A percentile compares a stretch with the other conserved stretches of the same genome.
phyloP scores from a whole-genome alignment of 805 yeast species.

The Blastobotrys attinorum region DNA sequence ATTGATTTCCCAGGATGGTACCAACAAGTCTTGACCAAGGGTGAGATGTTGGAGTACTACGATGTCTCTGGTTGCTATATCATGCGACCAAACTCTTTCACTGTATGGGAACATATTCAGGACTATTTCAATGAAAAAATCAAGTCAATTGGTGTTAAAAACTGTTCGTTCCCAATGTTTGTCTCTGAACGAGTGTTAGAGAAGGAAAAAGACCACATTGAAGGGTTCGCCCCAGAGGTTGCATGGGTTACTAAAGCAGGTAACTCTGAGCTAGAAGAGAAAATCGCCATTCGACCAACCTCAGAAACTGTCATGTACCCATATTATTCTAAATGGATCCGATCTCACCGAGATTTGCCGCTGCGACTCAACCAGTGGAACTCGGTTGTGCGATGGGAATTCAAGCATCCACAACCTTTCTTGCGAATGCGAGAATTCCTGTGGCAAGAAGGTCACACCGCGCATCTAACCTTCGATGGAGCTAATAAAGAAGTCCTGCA shows the following conservation, averaged over 20 bases:
- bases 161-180: slow-evolving; percentile 98
- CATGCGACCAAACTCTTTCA: slow-evolving; percentile 90
- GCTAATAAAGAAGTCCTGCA: slow-evolving; percentile 78
- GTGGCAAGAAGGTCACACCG: slow-evolving; percentile 99
- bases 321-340: slow-evolving; percentile 97
- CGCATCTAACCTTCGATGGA: slow-evolving; percentile 75
- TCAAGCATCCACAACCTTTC: slow-evolving; percentile 99
- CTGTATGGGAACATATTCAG: slow-evolving; percentile 93
- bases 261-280: slow-evolving; percentile 87
- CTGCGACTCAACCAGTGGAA: slow-evolving; percentile 97
- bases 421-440: slow-evolving; percentile 97
- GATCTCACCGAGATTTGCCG: slow-evolving; percentile 97
- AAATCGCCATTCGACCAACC: slow-evolving; percentile 98
- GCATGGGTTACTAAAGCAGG: slow-evolving; percentile 99
- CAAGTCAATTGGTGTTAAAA: slow-evolving; percentile 83
- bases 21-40: slow-evolving; percentile 90
- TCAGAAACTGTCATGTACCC: slow-evolving; percentile 99
- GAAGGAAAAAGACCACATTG: slow-evolving; percentile 96
- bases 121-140: slow-evolving; percentile 73
- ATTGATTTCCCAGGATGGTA: slow-evolving; percentile 96
- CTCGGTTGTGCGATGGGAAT: slow-evolving; percentile 99
- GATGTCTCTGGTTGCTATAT: slow-evolving; percentile 99
- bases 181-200: slow-evolving; percentile 89
- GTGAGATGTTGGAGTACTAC: slow-evolving; percentile 97
- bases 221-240: slow-evolving; percentile 99